Conservation (phyloP, 2,329 filamentous ascomycete genomes). For the Passalora sequoiae region DNA sequence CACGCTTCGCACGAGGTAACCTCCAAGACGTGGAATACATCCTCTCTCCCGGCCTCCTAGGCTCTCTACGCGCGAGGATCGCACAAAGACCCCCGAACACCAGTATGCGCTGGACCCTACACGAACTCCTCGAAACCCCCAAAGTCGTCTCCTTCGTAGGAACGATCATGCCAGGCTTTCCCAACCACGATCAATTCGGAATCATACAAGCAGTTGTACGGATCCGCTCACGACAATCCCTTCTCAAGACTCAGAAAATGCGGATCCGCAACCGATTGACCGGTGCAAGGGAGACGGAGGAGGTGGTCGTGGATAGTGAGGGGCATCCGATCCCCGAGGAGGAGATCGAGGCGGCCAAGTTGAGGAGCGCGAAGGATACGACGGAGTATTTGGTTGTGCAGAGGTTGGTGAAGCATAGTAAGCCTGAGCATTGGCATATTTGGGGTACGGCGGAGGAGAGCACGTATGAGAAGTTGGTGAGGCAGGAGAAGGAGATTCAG, state of each 20-base stretch:
- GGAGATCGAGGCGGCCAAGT: slow-evolving; percentile 32
- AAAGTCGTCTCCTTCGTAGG: slow-evolving; percentile 25
- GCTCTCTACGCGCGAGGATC: slow-evolving; percentile 32
- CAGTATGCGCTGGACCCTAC: slow-evolving; percentile 28
- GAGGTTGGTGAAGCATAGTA: slow-evolving; percentile 37
- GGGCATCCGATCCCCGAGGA: slow-evolving; percentile 33
- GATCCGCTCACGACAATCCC: slow-evolving; percentile 27
- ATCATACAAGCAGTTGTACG: slow-evolving; percentile 31
- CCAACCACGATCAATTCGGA: slow-evolving; percentile 24
- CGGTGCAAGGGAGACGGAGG: slow-evolving; percentile 14
- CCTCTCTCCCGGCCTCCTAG: slow-evolving; percentile 22
- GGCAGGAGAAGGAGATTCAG: slow-evolving; percentile 14
- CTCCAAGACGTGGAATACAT: slow-evolving; percentile 19
- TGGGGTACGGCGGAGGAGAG: slow-evolving; percentile 47
- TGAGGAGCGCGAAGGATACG: slow-evolving; percentile 35
- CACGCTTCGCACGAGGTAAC: slow-evolving; percentile 42
- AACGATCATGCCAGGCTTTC: slow-evolving; percentile 19
- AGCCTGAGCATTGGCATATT: slow-evolving; percentile 44
- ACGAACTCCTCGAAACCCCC: slow-evolving; percentile 26
- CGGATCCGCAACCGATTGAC: slow-evolving; percentile 15
- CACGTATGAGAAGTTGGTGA: slow-evolving; percentile 36
- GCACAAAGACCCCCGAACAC: slow-evolving; percentile 34
- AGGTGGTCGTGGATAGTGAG: slow-evolving; percentile 31
- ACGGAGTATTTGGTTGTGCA: slow-evolving; percentile 51
- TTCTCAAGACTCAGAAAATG: slow-evolving; percentile 23